Conservation (phyloP, 805 yeast genomes). For the Cyberlindnera maclurae region DNA sequence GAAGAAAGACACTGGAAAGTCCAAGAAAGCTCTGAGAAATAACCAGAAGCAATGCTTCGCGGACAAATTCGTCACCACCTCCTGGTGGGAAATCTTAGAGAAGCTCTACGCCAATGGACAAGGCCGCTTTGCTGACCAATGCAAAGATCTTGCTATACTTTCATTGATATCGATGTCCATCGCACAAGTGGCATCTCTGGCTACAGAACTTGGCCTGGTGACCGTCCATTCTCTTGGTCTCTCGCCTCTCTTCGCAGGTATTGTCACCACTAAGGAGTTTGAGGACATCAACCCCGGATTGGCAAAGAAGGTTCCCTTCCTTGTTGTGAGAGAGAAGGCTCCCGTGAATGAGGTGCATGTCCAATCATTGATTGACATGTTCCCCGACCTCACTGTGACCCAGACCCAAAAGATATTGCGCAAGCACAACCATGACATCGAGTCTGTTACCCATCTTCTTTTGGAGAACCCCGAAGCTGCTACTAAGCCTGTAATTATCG, state of each 20-base stretch:
- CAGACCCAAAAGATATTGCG: conserved; percentile 44
- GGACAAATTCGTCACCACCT: conserved; percentile 43
- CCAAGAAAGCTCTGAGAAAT: neutral
- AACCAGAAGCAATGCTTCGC: conserved; percentile 31
- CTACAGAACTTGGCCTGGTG: conserved; percentile 39
- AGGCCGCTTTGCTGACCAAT: conserved; percentile 39
- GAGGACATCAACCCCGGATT: conserved; percentile 43
- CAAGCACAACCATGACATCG: conserved; percentile 44
- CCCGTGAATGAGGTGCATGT: conserved; percentile 21
- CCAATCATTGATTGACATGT: conserved; percentile 42
- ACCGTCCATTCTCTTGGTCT: conserved; percentile 35
- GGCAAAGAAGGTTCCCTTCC: conserved; percentile 41
- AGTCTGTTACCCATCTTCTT: conserved; percentile 47
- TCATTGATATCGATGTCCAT: conserved; percentile 31
- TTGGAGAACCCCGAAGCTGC: conserved; percentile 51
- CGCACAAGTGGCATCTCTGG: conserved; percentile 25
- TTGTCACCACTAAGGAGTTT: conserved; percentile 43
- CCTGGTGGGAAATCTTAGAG: conserved; percentile 59
- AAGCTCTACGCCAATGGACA: conserved; percentile 49
- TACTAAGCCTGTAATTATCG: conserved; percentile 19
- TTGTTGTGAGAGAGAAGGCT: conserved; percentile 19
- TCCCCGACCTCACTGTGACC: conserved; percentile 50
- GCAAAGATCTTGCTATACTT: conserved; percentile 44
- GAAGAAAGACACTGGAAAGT: neutral
- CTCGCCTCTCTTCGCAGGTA: conserved; percentile 49